Evolutionary conservation across 2,329 filamentous ascomycete species (phyloP).

Genomic region (Nemania serpens): DNA sequence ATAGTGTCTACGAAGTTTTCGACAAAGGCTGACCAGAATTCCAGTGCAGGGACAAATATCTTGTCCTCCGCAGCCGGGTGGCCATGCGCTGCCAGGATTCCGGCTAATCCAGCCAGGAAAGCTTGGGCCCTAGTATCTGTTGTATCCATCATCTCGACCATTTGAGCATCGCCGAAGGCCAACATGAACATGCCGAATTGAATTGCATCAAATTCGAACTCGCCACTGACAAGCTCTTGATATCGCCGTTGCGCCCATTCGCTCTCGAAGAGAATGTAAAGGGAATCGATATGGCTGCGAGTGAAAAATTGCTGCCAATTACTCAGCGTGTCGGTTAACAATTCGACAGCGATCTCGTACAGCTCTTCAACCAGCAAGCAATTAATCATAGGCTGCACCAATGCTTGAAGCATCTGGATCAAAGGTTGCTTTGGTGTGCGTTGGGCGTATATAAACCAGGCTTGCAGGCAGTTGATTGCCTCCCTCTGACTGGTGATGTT

Average conservation of each 20-base stretch:
- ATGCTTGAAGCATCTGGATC: conserved; percentile 60
- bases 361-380: conserved; percentile 63
- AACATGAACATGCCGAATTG: conserved; percentile 70
- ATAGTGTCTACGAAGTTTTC: conserved; percentile 67
- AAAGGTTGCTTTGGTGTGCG: conserved; percentile 61
- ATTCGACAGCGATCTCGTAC: conserved; percentile 64
- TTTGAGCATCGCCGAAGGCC: conserved; percentile 69
- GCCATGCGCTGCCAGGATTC: conserved; percentile 68
- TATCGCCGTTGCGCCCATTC: conserved; percentile 63
- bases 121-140: conserved; percentile 55
- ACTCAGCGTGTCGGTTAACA: conserved; percentile 67
- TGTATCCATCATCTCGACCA: conserved; percentile 62
- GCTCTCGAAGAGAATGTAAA: conserved; percentile 65
- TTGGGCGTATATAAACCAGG: conserved; percentile 77
- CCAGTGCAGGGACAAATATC: conserved; percentile 73
- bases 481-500: conserved; percentile 53
- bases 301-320: conserved; percentile 69
- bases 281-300: conserved; percentile 58
- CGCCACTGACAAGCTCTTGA: conserved; percentile 58
- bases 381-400: conserved; percentile 64
- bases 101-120: conserved; percentile 63
- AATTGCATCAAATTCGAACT: conserved; percentile 67
- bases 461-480: conserved; percentile 65
- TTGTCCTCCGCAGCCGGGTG: conserved; percentile 73
- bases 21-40: conserved; percentile 81